Conservation (phyloP, 768 basidiomycete species). For the Leucocoprinus sp. region DNA sequence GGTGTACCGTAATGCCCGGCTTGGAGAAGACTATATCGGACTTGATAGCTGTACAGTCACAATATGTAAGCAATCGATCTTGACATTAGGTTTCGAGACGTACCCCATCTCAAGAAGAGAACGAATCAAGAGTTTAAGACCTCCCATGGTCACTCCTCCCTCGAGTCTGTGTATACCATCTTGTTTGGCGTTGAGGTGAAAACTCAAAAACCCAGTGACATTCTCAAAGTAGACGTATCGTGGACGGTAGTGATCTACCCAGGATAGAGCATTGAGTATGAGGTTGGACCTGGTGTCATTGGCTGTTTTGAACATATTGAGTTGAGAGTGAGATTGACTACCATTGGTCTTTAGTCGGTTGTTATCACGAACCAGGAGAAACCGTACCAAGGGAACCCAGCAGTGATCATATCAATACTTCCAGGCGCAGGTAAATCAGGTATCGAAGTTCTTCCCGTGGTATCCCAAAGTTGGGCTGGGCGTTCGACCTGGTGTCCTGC, state of each 20-base stretch:
- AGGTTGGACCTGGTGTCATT: slow-evolving; percentile 63
- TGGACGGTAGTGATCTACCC: slow-evolving; percentile 38
- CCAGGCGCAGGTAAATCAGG: slow-evolving; percentile 41
- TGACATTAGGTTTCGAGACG: too few species aligned
- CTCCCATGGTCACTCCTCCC: slow-evolving; percentile 68
- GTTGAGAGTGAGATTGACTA: slow-evolving; percentile 65
- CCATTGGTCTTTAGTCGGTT: background rate
- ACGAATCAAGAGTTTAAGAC: slow-evolving; percentile 57
- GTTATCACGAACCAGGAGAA: background rate
- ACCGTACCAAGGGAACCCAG: slow-evolving; percentile 70
- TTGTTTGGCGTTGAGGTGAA: slow-evolving; percentile 33
- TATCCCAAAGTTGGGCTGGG: slow-evolving; percentile 32
- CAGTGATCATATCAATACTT: slow-evolving; percentile 52
- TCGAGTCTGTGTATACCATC: slow-evolving; percentile 34
- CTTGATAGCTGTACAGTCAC: slow-evolving; percentile 37
- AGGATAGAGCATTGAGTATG: slow-evolving; percentile 52
- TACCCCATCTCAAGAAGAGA: slow-evolving; percentile 63
- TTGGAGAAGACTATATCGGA: slow-evolving; percentile 40
- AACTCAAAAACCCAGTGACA: slow-evolving; percentile 42
- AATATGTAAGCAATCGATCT: background rate
- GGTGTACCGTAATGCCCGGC: slow-evolving; percentile 52
- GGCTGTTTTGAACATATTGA: slow-evolving; percentile 66
- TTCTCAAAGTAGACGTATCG: slow-evolving; percentile 42
- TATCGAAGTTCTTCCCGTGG: slow-evolving; percentile 22
- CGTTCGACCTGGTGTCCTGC: slow-evolving; percentile 30